Conservation (phyloP, 768 basidiomycete genomes). For the Piloderma croceum region DNA sequence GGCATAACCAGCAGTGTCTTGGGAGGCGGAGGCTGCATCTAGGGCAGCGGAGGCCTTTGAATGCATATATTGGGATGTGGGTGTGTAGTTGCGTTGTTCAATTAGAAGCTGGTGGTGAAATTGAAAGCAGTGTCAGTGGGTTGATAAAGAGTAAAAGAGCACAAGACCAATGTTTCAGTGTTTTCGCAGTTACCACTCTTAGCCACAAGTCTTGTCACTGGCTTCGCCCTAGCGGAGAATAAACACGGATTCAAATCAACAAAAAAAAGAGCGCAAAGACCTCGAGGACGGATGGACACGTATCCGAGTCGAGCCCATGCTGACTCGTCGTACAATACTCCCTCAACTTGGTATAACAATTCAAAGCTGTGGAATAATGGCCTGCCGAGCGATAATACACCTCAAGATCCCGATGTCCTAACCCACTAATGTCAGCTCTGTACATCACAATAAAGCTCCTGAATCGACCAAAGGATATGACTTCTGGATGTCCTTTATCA, state of each 20-base stretch:
- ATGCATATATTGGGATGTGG: conserved; percentile 84
- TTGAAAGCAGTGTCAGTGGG: neutral
- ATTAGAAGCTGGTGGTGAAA: conserved; percentile 72
- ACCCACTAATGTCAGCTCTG: conserved; percentile 6
- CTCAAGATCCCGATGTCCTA: conserved; percentile 87
- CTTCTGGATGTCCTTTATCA: conserved; percentile 98
- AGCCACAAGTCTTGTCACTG: too few relatives aligned
- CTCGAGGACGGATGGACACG: conserved; percentile 81
- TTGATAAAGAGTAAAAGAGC: neutral
- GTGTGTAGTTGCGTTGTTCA: conserved; percentile 82
- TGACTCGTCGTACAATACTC: conserved; percentile 89
- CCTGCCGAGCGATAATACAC: conserved; percentile 71
- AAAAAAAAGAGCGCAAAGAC: too few relatives aligned
- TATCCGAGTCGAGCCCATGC: conserved; percentile 92
- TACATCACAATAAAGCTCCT: neutral
- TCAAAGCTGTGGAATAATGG: conserved; percentile 64
- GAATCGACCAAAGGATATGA: conserved; percentile 41
- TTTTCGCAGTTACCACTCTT: too few relatives aligned
- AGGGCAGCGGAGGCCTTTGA: conserved; percentile 93
- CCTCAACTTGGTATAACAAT: conserved; percentile 84
- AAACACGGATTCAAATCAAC: too few relatives aligned
- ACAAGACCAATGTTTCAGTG: too few relatives aligned
- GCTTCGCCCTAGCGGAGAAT: too few relatives aligned
- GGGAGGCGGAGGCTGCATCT: conserved; percentile 47
- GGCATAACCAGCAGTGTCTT: conserved; percentile 14